Evolutionary conservation across 305 asterid genomes (phyloP), one percentile per base, ranked within the genome.

Genomic region (Fraxinus velutina): DNA sequence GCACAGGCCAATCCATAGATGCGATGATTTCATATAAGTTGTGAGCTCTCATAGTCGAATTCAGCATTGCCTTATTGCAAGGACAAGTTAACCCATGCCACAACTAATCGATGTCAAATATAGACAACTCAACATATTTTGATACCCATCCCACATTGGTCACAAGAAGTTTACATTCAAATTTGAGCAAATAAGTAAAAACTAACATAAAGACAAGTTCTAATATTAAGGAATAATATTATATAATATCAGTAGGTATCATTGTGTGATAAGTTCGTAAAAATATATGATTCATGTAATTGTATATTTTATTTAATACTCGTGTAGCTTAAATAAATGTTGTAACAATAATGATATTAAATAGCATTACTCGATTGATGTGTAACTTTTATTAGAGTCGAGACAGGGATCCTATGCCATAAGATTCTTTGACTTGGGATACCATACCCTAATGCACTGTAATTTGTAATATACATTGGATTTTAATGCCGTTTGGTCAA

Each of bases 281-380:
- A 37, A 7, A 7, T 37, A 37, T 37, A 37, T 1, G 12, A 37
- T 37, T 37, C 44, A 37, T 37, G 8, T 37, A 8, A 37, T 37
- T 37, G 2, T 8, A 37, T 37, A 37, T 37, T 37, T 37, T 8
- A 8, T 37, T 37, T 37, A 37, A 37, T 37, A 37, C 12, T 7
- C 1, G 44, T 37, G 12, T 37, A 2, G 8, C 44, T 37, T 37
- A 37, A 37, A 7, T 1, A 7, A 37, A 7, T 8, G 2, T 37
- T 37, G 12, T 37, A 37, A 37, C 12, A 37, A 37, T 37, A 37
- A 37, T 7, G 44, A 37, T 37, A 37, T 37, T 37, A 37, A 37
- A 37, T 37, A 37, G 0, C 12, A 37, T 37, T 37, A 37, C 3
- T 79, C 33, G 86, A 86, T 90, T 85, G 92, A 82, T 87, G 90